These are phyloP conservation scores for Pseudohalonectria lignicola DNA, from an alignment of 2,329 filamentous ascomycete species.

Conservation along the genomic window DNA sequence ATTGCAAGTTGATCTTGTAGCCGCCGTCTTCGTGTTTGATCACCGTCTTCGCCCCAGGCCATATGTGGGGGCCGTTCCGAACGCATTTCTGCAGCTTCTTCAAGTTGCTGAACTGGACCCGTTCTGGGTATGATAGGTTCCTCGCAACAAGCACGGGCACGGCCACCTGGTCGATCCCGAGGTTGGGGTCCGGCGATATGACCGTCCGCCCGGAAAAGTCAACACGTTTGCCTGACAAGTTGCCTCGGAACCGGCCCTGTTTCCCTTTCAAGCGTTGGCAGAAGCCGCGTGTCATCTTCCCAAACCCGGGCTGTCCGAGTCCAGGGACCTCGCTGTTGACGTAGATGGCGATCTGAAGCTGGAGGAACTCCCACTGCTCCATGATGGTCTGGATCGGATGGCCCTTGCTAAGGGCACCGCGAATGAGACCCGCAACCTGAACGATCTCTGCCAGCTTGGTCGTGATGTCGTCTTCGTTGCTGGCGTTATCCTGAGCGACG, in stretches of 20 bases:
- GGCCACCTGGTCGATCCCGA: slow-evolving; percentile 87
- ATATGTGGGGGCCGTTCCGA: slow-evolving; percentile 62
- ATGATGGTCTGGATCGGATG: slow-evolving; percentile 82
- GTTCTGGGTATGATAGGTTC: slow-evolving; percentile 91
- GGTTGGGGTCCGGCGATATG: slow-evolving; percentile 92
- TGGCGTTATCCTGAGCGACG: slow-evolving; percentile 84
- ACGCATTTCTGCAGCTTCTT: slow-evolving; percentile 68
- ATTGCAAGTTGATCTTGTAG: slow-evolving; percentile 66
- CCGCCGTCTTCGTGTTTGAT: slow-evolving; percentile 58
- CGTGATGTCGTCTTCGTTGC: slow-evolving; percentile 92
- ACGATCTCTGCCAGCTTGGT: slow-evolving; percentile 96
- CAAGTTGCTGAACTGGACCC: slow-evolving; percentile 75
- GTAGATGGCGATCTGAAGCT: slow-evolving; percentile 92
- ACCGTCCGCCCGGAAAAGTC: slow-evolving; percentile 97
- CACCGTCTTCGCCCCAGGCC: slow-evolving; percentile 73
- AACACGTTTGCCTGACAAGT: slow-evolving; percentile 94
- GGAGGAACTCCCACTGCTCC: slow-evolving; percentile 97
- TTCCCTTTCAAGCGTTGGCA: slow-evolving; percentile 95
- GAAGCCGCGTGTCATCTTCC: slow-evolving; percentile 84
- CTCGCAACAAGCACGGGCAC: slow-evolving; percentile 87
- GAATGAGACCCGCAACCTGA: slow-evolving; percentile 79
- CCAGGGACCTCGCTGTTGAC: slow-evolving; percentile 95
- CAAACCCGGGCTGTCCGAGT: slow-evolving; percentile 76
- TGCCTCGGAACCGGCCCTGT: slow-evolving; percentile 92
- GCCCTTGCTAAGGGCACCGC: slow-evolving; percentile 71